A percentile compares a stretch with the other conserved stretches of the same genome.
These are phyloP conservation scores for Fusarium equiseti DNA, from an alignment of 2,329 filamentous ascomycete species.

Conservation along the genomic window DNA sequence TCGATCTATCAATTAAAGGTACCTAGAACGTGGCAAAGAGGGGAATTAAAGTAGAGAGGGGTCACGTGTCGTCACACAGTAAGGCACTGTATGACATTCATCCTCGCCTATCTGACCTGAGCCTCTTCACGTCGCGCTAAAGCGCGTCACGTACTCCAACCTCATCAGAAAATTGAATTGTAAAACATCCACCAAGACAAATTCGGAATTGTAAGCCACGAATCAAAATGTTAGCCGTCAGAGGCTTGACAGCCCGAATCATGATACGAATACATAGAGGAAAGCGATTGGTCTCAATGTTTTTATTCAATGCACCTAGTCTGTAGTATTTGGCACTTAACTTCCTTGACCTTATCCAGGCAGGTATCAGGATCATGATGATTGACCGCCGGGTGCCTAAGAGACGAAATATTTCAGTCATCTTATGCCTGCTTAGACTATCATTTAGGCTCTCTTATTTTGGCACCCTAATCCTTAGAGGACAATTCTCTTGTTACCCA, in stretches of 20 bases:
- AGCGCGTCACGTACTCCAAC: slow-evolving; percentile 27
- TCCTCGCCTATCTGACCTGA: background rate
- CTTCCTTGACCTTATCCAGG: background rate
- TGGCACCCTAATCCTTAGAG: background rate
- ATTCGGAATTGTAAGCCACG: slow-evolving; percentile 5
- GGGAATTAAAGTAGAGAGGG: slow-evolving; percentile 11
- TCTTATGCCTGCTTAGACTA: background rate
- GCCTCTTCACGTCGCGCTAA: slow-evolving; percentile 14
- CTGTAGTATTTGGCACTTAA: background rate
- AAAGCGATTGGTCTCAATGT: background rate
- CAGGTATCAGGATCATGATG: background rate
- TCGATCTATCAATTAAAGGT: slow-evolving; percentile 17
- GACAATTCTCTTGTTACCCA: background rate
- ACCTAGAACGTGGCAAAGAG: slow-evolving; percentile 28
- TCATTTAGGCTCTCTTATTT: background rate
- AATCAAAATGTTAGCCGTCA: slow-evolving; percentile 6
- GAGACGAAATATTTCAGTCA: background rate
- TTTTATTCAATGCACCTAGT: background rate
- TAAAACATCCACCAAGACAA: background rate
- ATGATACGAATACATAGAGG: background rate
- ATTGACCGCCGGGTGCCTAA: background rate
- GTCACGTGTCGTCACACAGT: slow-evolving; percentile 27
- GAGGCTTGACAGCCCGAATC: background rate
- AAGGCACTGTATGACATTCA: slow-evolving; percentile 14
- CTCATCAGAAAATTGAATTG: background rate